Evolutionary conservation across 805 yeast genomes (phyloP).

Genomic region (Ogataea naganishii): DNA sequence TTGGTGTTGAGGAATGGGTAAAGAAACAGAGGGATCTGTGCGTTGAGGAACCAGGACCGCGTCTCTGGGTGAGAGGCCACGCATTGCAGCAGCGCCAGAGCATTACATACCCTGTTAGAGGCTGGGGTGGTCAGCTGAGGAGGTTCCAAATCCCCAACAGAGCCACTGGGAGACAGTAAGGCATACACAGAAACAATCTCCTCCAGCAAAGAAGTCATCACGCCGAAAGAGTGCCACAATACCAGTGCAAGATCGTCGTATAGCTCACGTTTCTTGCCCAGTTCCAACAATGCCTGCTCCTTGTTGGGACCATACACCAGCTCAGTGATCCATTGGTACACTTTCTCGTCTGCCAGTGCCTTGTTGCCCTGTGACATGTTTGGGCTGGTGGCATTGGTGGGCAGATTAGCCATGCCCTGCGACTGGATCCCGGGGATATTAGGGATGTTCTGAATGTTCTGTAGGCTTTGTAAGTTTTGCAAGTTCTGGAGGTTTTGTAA

Average conservation of each 20-base stretch:
- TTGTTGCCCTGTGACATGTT: slow-evolving; percentile 16
- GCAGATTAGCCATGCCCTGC: slow-evolving; percentile 5
- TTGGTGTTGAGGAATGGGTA: slow-evolving; percentile 92
- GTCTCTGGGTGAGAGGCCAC: slow-evolving; percentile 95
- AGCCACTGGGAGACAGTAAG: slow-evolving; percentile 72
- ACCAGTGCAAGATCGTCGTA: slow-evolving; percentile 90
- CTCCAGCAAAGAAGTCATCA: slow-evolving; percentile 83
- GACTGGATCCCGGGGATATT: slow-evolving; percentile 8
- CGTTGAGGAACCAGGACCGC: slow-evolving; percentile 72
- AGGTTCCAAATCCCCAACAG: too few relatives aligned
- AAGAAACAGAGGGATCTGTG: slow-evolving; percentile 85
- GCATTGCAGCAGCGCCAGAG: slow-evolving; percentile 88
- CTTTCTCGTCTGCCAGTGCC: slow-evolving; percentile 68
- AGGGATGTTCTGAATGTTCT: slow-evolving; percentile 1
- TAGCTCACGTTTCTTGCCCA: slow-evolving; percentile 91
- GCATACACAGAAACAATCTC: slow-evolving; percentile 92
- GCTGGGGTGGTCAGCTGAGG: slow-evolving; percentile 79
- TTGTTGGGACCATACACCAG: slow-evolving; percentile 83
- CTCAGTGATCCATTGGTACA: slow-evolving; percentile 85
- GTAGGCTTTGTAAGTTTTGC: neutral
- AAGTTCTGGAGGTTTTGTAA: neutral
- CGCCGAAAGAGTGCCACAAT: slow-evolving; percentile 94
- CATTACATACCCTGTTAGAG: slow-evolving; percentile 91
- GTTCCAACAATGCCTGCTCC: slow-evolving; percentile 85
- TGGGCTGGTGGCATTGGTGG: slow-evolving; percentile 10